phyloP scores from a whole-genome alignment of 2,329 filamentous ascomycete genomes.

The Fusarium hostae region DNA sequence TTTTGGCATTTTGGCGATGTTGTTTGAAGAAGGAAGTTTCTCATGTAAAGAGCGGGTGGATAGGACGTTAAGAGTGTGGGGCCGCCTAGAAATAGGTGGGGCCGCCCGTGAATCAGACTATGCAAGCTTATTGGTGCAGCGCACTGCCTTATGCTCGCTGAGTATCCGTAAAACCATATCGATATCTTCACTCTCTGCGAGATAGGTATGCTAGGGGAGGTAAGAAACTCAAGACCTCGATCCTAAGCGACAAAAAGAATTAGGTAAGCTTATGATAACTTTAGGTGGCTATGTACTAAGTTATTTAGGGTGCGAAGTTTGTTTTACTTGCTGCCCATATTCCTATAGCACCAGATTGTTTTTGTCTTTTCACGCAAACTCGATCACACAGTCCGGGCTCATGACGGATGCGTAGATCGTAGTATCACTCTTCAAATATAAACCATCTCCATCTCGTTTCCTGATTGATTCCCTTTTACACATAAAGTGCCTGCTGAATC shows the following conservation, averaged over 20 bases:
- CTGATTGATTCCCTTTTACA: neutral
- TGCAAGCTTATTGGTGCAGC: neutral
- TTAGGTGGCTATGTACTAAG: neutral
- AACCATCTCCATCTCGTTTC: no score
- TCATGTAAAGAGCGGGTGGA: neutral
- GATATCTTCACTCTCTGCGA: neutral
- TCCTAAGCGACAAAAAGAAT: neutral
- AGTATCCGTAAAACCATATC: neutral
- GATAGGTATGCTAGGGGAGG: neutral
- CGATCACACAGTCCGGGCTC: no score
- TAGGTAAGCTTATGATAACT: neutral
- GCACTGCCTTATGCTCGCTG: neutral
- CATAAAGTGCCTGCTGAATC: no score
- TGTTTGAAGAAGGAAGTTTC: conserved; percentile 16
- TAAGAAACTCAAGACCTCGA: no score
- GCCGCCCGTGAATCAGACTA: neutral
- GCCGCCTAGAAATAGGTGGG: neutral
- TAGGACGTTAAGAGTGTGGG: conserved; percentile 2
- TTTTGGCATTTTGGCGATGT: conserved; percentile 76
- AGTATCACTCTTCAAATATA: no score
- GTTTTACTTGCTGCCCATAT: no score
- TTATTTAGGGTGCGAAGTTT: no score
- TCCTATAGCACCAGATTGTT: no score
- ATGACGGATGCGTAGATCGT: no score
- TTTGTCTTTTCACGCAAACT: no score